Evolutionary conservation across 1,139 yeast species (phyloP).

Genomic region (Blastobotrys elegans): DNA sequence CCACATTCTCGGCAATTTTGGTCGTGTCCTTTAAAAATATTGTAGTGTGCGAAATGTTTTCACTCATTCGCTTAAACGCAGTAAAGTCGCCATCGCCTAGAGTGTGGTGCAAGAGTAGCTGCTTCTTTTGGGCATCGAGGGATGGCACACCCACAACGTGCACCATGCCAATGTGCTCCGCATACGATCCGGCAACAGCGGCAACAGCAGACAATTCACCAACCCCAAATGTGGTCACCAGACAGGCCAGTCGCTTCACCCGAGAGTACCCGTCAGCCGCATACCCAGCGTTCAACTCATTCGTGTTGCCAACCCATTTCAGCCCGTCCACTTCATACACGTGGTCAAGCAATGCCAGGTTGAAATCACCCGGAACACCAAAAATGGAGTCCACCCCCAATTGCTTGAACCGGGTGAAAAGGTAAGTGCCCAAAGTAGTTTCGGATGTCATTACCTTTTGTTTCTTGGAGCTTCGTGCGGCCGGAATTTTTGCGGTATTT

Average conservation of each 20-base stretch:
- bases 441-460: conserved; percentile 13
- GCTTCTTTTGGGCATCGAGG: conserved; percentile 59
- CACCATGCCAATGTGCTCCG: conserved; percentile 58
- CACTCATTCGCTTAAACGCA: conserved; percentile 71
- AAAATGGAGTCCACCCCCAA: conserved; percentile 43
- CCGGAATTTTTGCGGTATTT: conserved; percentile 7
- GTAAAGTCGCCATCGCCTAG: conserved; percentile 82
- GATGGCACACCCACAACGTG: conserved; percentile 66
- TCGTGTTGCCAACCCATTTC: conserved; percentile 44
- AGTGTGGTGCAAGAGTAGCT: conserved; percentile 57
- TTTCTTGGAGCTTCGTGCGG: conserved; percentile 13
- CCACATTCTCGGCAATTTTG: conserved; percentile 64
- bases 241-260: conserved; percentile 51
- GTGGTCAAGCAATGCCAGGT: conserved; percentile 57
- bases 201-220: conserved; percentile 68
- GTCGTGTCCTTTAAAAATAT: conserved; percentile 57
- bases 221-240: conserved; percentile 66
- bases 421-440: conserved; percentile 46
- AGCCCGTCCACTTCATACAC: conserved; percentile 42
- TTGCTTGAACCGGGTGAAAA: conserved; percentile 46
- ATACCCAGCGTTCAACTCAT: conserved; percentile 53
- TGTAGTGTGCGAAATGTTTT: conserved; percentile 61
- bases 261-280: conserved; percentile 67
- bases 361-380: conserved; percentile 74
- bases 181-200: conserved; percentile 63